These are phyloP conservation scores for Huiozyma sinensis DNA, from an alignment of 805 yeast species.

Conservation along the genomic window DNA sequence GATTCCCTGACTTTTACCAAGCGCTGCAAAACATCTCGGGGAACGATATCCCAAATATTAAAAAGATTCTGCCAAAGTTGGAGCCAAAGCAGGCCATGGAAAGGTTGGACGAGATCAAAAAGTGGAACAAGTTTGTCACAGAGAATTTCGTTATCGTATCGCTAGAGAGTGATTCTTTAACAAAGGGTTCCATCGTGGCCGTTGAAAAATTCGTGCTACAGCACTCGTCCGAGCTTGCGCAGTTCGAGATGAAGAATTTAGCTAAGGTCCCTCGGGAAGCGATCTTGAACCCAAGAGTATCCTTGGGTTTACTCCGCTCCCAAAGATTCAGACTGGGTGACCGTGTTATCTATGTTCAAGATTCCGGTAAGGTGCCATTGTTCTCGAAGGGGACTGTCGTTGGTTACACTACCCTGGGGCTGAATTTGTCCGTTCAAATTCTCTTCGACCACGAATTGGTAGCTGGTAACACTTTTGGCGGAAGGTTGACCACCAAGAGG, in stretches of 20 bases:
- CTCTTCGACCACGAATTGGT: constrained; percentile 75
- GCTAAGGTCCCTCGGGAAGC: constrained; percentile 81
- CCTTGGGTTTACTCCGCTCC: constrained; percentile 56
- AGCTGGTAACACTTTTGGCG: constrained; percentile 75
- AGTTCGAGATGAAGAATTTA: constrained; percentile 43
- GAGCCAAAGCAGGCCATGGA: constrained; percentile 20
- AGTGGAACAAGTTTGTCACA: constrained; percentile 41
- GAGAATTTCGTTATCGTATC: constrained; percentile 53
- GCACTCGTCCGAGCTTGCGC: constrained; percentile 35
- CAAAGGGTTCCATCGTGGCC: constrained; percentile 49
- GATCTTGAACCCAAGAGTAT: constrained; percentile 61
- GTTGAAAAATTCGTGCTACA: constrained; percentile 54
- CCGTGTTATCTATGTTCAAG: constrained; percentile 74
- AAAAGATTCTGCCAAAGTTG: constrained; percentile 30
- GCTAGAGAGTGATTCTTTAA: constrained; percentile 67
- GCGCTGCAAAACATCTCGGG: constrained; percentile 24
- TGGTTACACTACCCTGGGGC: constrained; percentile 51
- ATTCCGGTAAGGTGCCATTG: constrained; percentile 80
- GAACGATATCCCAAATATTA: constrained; percentile 20
- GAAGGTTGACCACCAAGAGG: constrained; percentile 64
- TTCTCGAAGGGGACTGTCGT: constrained; percentile 87
- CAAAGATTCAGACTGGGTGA: constrained; percentile 85
- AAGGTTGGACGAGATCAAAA: constrained; percentile 22
- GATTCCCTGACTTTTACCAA: constrained; percentile 53
- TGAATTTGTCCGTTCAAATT: constrained; percentile 53